phyloP scores from a whole-genome alignment of 495 filamentous ascomycete species.

The Daldinia concentrica region DNA sequence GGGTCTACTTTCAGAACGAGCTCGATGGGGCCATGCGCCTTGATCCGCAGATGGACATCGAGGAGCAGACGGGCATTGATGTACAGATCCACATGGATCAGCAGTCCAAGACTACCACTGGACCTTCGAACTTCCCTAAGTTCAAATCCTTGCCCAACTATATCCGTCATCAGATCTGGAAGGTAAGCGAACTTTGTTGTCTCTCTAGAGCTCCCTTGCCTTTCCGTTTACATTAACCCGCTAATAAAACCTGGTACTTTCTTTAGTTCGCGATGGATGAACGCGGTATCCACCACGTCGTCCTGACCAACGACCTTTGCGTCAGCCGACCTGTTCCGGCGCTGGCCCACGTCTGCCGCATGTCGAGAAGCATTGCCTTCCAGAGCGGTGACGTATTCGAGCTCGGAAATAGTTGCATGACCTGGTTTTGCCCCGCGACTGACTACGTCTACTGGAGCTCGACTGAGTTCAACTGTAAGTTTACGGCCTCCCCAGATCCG shows the following conservation, averaged over 20 bases:
- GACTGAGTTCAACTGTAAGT: slow-evolving; percentile 7
- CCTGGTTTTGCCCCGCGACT: slow-evolving; percentile 14
- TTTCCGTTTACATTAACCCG: background rate
- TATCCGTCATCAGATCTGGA: slow-evolving; percentile 3
- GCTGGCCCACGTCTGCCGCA: slow-evolving; percentile 1
- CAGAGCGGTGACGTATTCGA: background rate
- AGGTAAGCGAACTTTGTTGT: slow-evolving; percentile 2
- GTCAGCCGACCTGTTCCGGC: slow-evolving; percentile 1
- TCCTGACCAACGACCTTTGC: background rate
- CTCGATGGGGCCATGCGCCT: background rate
- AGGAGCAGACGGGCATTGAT: no score
- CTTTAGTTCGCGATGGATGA: background rate
- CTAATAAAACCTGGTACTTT: background rate
- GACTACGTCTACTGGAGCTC: slow-evolving; percentile 16
- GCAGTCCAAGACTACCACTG: background rate
- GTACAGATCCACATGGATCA: no score
- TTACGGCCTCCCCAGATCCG: background rate
- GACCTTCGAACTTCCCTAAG: background rate
- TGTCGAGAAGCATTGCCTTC: slow-evolving; percentile 1
- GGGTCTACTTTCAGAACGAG: background rate
- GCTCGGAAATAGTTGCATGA: background rate
- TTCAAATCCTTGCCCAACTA: background rate
- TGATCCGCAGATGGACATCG: background rate
- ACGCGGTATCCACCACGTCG: background rate
- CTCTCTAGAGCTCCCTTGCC: background rate